Evolutionary conservation across 257 asterid genomes (phyloP), one percentile per base, ranked within the genome.

Genomic region (Craterostigma plantagineum): DNA sequence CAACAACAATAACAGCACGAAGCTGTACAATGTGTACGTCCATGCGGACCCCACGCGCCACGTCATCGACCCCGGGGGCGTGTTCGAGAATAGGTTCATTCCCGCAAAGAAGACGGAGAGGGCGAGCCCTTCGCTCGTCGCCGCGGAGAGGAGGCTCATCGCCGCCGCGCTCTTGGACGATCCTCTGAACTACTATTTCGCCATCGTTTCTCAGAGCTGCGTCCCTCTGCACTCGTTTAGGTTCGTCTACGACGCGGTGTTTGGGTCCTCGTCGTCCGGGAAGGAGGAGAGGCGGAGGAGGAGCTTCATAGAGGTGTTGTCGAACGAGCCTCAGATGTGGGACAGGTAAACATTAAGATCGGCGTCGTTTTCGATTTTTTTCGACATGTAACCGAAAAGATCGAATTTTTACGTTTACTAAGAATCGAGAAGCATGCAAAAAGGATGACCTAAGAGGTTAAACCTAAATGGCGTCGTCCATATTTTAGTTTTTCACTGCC

Each of bases 101-200:
- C 10, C 76, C 34, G 52, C 76, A 0, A 67, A 63, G 54, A 61
- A 15, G 35, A 79, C 92, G 0, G 55, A 65, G 34, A 70, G 92
- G 16, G 63, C 78, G 6, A 52, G 67, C 47, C 57, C 92, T 0
- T 66, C 92, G 9, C 82, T 79, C 18, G 72, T 79, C 61, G 65
- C 92, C 65, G 87, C 92, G 58, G 63, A 69, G 10, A 82, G 92
- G 38, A 79, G 87, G 60, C 92, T 79, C 54, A 68, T 79, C 36
- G 92, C 87, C 54, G 55, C 75, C 53, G 92, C 87, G 42, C 53
- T 75, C 33, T 69, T 79, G 42, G 83, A 72, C 59, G 92, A 79
- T 51, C 64, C 75, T 0, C 8, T 46, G 2, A 79, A 79, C 35
- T 37, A 66, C 15, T 79, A 72, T 52, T 79, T 79, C 49, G 80